These are phyloP conservation scores for Rhizopogon rudus DNA, from an alignment of 768 basidiomycete genomes.

Conservation along the genomic window DNA sequence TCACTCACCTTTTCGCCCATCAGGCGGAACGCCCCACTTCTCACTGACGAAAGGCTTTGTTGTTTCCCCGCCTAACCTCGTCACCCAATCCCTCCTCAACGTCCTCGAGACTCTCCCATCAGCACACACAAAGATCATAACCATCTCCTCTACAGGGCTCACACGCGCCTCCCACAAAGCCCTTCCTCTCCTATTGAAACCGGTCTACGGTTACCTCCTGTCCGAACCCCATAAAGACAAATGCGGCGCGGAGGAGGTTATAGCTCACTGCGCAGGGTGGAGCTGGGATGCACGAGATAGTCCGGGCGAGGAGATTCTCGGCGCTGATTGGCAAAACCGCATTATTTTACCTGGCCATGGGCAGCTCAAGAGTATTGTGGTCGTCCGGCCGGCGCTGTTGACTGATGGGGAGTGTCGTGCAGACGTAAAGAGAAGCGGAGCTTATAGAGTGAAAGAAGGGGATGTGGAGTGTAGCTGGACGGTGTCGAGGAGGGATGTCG, in stretches of 20 bases:
- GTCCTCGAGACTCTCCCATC: constrained; percentile 49
- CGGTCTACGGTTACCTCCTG: constrained; percentile 44
- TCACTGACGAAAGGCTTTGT: constrained; percentile 41
- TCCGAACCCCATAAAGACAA: constrained; percentile 54
- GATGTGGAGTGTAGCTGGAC: constrained; percentile 40
- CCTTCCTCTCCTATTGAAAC: constrained; percentile 45
- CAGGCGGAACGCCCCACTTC: constrained; percentile 48
- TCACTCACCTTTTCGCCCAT: not conserved
- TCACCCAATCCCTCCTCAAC: constrained; percentile 53
- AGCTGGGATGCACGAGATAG: constrained; percentile 45
- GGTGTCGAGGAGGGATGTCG: constrained; percentile 60
- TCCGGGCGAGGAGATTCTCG: constrained; percentile 37
- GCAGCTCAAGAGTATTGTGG: constrained; percentile 34
- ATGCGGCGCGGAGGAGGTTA: constrained; percentile 47
- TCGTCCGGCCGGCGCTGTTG: constrained; percentile 55
- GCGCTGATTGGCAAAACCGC: constrained; percentile 36
- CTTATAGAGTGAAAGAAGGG: constrained; percentile 41
- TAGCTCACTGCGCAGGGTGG: constrained; percentile 46
- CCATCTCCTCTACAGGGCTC: constrained; percentile 50
- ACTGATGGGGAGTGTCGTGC: constrained; percentile 49
- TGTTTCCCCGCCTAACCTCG: constrained; percentile 50
- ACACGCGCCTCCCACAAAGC: constrained; percentile 37
- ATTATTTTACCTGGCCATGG: constrained; percentile 33
- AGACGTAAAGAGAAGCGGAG: constrained; percentile 12
- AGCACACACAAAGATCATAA: constrained; percentile 43